Evolutionary conservation across 2,329 filamentous ascomycete species (phyloP), one percentile per base, ranked within the genome.

Genomic region (Lachnellula cervina): DNA sequence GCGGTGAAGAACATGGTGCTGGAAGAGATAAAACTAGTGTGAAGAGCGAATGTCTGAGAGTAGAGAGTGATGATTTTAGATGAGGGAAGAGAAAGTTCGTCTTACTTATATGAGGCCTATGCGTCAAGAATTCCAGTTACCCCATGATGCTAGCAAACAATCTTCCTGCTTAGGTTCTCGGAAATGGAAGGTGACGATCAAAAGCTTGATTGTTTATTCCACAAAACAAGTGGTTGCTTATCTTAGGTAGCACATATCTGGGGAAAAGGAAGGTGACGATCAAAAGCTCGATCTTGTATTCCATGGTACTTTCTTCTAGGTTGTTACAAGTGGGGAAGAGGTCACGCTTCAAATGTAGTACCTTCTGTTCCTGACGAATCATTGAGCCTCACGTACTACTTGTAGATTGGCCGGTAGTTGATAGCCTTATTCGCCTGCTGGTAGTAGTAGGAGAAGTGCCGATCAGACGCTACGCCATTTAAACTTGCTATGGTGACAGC

Each of bases 1-100:
- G 59, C 62, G 43, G 63, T 58, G 46, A 62, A 61, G 9, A 57
- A 62, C 55, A 68, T 61, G 49, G 38, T 54, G 54, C 49, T n/a
- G 34, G 46, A 57, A 38, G 49, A 53, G 54, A 48, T 42, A 55
- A 53, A 35, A 38, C 32, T 43, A 47, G 43, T 54, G 44, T 34
- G n/a, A 44, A 47, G 35, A 49, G 47, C 49, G 37, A 51, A 51
- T 45, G 46, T 44, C 47, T 56, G 53, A 51, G 54, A 42, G 11
- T 17, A 17, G 40, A 35, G 40, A 40, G n/a, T 21, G n/a, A 47
- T 21, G 32, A 42, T 52, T 1, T 50, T 32, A 25, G 35, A 14
- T 52, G 32, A 52, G 44, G 42, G 45, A 52, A 51, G 25, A 52
- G 49, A 58, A 25, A 55, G 43, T 46, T 23, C 44, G 28, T 49